These are phyloP conservation scores for Metarhizium rileyi DNA, from an alignment of 2,329 filamentous ascomycete species.

Conservation along the genomic window DNA sequence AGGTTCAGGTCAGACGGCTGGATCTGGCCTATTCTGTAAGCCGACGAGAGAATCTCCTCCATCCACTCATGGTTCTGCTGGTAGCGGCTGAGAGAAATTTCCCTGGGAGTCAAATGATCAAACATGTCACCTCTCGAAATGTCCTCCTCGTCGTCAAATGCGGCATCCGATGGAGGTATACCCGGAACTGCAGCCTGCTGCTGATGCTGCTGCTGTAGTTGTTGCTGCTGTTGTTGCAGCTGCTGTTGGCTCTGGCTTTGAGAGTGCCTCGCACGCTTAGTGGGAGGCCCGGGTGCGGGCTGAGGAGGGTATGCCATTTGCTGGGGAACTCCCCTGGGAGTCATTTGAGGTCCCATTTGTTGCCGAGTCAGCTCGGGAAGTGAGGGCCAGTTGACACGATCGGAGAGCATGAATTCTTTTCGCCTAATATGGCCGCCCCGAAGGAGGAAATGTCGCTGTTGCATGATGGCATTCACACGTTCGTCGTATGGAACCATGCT, in stretches of 20 bases:
- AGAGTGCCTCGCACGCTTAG: constrained; percentile 43
- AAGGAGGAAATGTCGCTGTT: constrained; percentile 55
- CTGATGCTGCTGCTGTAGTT: background rate
- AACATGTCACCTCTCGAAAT: constrained; percentile 79
- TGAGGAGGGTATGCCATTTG: constrained; percentile 54
- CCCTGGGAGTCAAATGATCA: constrained; percentile 78
- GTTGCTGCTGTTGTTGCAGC: background rate
- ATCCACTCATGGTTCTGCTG: constrained; percentile 98
- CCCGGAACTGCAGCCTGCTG: constrained; percentile 21
- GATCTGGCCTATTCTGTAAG: constrained; percentile 78
- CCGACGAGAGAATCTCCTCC: constrained; percentile 90
- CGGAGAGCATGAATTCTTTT: constrained; percentile 91
- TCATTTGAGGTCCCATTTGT: constrained; percentile 39
- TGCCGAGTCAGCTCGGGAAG: constrained; percentile 50
- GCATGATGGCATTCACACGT: constrained; percentile 50
- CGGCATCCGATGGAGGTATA: constrained; percentile 29
- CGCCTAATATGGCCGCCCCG: constrained; percentile 71
- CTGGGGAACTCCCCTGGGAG: constrained; percentile 42
- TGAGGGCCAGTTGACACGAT: constrained; percentile 81
- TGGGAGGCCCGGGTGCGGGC: constrained; percentile 37
- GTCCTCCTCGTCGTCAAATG: constrained; percentile 82
- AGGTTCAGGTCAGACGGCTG: constrained; percentile 78
- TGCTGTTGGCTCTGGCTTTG: constrained; percentile 29
- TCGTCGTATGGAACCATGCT: constrained; percentile 55
- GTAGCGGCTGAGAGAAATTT: constrained; percentile 80